Evolutionary conservation across 352 stramenopile genomes (phyloP).

Genomic region (Phytophthora sojae): DNA sequence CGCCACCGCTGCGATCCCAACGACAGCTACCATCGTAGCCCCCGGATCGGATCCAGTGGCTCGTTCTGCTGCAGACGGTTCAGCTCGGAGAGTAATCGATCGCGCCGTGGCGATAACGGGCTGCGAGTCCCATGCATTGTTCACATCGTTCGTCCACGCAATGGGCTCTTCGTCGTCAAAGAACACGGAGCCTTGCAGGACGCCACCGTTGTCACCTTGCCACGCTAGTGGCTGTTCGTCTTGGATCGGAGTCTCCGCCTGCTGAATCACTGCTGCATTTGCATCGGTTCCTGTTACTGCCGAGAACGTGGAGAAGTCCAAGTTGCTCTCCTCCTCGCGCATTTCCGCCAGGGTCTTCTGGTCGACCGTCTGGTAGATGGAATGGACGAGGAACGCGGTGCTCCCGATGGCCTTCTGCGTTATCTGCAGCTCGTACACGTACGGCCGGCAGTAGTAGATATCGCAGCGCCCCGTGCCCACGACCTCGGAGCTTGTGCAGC

Average conservation of each 20-base stretch:
- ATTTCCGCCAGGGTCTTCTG: constrained; percentile 47
- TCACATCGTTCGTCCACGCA: constrained; percentile 22
- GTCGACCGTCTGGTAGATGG: constrained; percentile 46
- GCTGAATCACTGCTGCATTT: constrained; percentile 6
- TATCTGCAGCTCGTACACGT: constrained; percentile 54
- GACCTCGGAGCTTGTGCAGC: constrained; percentile 37
- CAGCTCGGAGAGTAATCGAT: constrained; percentile 12
- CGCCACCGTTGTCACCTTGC: constrained; percentile 1
- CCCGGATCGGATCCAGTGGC: not conserved
- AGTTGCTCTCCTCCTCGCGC: constrained; percentile 39
- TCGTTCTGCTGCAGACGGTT: constrained; percentile 3
- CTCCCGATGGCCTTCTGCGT: constrained; percentile 38
- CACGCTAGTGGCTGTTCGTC: constrained; percentile 1
- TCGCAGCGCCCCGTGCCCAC: constrained; percentile 47
- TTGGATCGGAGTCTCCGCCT: not conserved
- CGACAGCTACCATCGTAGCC: not conserved
- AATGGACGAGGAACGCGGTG: constrained; percentile 49
- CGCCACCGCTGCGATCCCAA: constrained; percentile 10
- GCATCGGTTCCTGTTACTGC: not conserved
- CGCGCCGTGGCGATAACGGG: not conserved
- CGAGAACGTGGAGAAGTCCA: constrained; percentile 30
- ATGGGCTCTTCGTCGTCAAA: constrained; percentile 18
- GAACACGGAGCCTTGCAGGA: not conserved
- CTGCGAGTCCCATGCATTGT: constrained; percentile 7
- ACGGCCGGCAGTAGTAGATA: constrained; percentile 52